Conservation (phyloP, 2,329 filamentous ascomycete genomes). For the Knoxdaviesia proteae region DNA sequence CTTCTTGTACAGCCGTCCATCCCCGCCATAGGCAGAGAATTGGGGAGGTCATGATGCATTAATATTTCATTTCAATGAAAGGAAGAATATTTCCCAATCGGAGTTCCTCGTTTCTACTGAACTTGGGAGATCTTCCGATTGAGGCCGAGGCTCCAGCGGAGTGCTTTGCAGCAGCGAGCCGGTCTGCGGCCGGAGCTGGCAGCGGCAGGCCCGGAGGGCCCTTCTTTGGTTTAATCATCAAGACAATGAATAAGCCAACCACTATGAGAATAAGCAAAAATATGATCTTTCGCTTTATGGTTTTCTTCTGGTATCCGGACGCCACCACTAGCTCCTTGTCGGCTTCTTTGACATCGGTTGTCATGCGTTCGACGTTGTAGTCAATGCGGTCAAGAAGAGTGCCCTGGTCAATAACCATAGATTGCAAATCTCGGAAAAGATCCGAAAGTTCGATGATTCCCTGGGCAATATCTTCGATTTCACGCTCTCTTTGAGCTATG, state of each 20-base stretch:
- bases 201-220: slow-evolving; percentile 3
- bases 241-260: slow-evolving; percentile 65
- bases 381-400: slow-evolving; percentile 88
- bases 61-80: no score
- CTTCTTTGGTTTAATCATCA: slow-evolving; percentile 59
- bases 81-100: no score
- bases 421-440: slow-evolving; percentile 89
- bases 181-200: no score
- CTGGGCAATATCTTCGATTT: slow-evolving; percentile 95
- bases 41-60: no score
- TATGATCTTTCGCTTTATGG: slow-evolving; percentile 82
- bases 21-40: no score
- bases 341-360: slow-evolving; percentile 77
- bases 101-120: no score
- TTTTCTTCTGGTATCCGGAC: slow-evolving; percentile 70
- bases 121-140: no score
- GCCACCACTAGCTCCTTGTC: slow-evolving; percentile 82
- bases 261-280: slow-evolving; percentile 71
- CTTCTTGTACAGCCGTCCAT: no score
- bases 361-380: slow-evolving; percentile 94
- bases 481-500: slow-evolving; percentile 80
- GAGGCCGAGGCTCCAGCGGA: no score
- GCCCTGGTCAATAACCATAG: slow-evolving; percentile 84
- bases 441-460: slow-evolving; percentile 94
- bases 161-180: no score